phyloP scores from a whole-genome alignment of 805 yeast genomes.

The Wickerhamomyces bisporus region DNA sequence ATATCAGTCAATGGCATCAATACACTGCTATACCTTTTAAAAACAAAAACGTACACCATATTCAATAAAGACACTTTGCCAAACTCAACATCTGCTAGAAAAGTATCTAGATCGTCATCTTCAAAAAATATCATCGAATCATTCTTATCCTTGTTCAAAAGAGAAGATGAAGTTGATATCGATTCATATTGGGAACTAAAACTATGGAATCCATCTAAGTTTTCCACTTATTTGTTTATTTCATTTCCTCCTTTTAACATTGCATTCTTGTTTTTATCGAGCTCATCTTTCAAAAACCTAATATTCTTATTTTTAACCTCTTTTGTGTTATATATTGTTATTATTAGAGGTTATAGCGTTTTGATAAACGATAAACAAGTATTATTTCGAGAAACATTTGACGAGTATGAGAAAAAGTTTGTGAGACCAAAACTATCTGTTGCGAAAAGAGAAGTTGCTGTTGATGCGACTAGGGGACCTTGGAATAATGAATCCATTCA shows the following conservation, averaged over 20 bases:
- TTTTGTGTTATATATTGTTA: constrained; percentile 31
- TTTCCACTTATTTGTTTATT: constrained; percentile 45
- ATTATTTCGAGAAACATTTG: constrained; percentile 52
- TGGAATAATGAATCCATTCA: constrained; percentile 19
- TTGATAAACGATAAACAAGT: constrained; percentile 55
- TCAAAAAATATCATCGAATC: constrained; percentile 1
- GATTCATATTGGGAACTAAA: constrained; percentile 47
- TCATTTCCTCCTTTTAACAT: constrained; percentile 57
- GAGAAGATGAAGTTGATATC: constrained; percentile 9
- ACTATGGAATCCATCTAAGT: constrained; percentile 66
- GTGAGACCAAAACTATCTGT: constrained; percentile 53
- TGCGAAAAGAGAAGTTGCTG: constrained; percentile 50
- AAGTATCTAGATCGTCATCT: constrained; percentile 10
- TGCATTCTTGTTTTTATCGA: constrained; percentile 34
- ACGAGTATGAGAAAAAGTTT: constrained; percentile 58
- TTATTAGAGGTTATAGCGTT: constrained; percentile 40
- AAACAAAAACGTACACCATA: constrained; percentile 20
- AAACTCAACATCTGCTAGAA: constrained; percentile 14
- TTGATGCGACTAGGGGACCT: constrained; percentile 48
- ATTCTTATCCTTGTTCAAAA: background rate
- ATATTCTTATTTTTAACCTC: constrained; percentile 34
- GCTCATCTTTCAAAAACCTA: constrained; percentile 33
- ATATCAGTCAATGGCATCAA: constrained; percentile 17
- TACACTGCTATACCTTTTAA: constrained; percentile 16
- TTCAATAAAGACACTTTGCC: constrained; percentile 19